Evolutionary conservation across 345 rosid genomes (phyloP), one percentile per base, ranked within the genome.

Genomic region (Boechera retrofracta): DNA sequence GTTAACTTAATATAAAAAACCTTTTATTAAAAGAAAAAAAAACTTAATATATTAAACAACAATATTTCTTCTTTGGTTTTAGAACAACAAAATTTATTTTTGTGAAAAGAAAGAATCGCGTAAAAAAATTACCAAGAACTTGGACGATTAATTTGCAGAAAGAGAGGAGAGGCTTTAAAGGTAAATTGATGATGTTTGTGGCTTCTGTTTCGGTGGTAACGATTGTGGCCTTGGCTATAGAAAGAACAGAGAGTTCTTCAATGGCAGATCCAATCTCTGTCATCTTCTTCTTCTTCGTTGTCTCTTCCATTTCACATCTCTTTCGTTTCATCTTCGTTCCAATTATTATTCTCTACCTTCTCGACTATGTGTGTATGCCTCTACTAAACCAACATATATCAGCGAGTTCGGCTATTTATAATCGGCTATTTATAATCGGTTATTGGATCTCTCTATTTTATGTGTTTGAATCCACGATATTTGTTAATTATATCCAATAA

Each of bases 261-360:
- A 89, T 85, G 83, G 94, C 96, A 38, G 89, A 85, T 81, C 87
- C 86, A 65, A 94, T 72, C 84, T 88, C 96, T 55, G 96, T 73
- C 55, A 78, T 82, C 81, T 83, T 89, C 87, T 82, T 76, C 48
- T 69, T 63, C 53, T 56, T 77, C 5, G 52, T 64, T 56, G 75
- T 64, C 87, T 71, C 80, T 70, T 71, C 94, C 83, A 76, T 84
- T 35, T 84, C 87, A 65, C 79, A 75, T 80, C 97, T 89, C 82
- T 82, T 85, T 72, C 92, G 85, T 82, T 88, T 94, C 91, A 94
- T 91, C 63, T 66, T 72, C 32, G 61, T 48, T 13, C 58, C 2
- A 18, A 9, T 57, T 36, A 1, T 56, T 48, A 5, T 3, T 47
- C 29, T 64, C 42, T 16, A 11, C 49, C 21, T 72, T 54, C 31